Evolutionary conservation across 352 stramenopile genomes (phyloP), one percentile per base, ranked within the genome.

Genomic region (Globisporangium mamillatum): DNA sequence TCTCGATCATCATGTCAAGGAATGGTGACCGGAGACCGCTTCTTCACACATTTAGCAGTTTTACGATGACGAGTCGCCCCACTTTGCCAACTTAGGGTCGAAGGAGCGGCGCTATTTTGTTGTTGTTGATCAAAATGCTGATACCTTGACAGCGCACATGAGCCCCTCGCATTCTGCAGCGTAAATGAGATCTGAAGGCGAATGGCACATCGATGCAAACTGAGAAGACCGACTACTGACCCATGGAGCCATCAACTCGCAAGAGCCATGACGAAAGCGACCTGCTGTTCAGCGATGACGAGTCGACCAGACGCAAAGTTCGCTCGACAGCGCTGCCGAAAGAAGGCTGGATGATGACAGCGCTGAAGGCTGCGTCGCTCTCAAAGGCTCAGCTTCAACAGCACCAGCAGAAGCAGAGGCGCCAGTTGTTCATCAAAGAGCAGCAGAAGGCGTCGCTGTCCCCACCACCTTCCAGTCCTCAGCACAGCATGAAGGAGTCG

Each of bases 401-500:
- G 18, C 25, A 61, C 18, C 32, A 50, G 7, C 56, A 29, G n/a
- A 24, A 64, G 16, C 34, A 64, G 34, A 36, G 27, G 25, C 58
- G 9, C 9, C 7, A 64, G 10, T 29, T 64, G 16, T 6, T 52
- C 34, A 56, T 12, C 46, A 29, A 46, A 59, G 3, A 41, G 34
- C 52, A 63, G 38, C 36, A 57, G 22, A 41, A 48, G 32, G 7
- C 32, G 7, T 38, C 32, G 32, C 32, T 38, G 25, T 32, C 29
- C 4, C 29, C 22, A 1, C 29, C 32, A 25, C 16, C 36, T 2
- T 46, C 63, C 9, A 20, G n/a, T 24, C 29, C 22, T 16, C 46
- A 48, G 48, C 58, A 20, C 44, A 56, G 10, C 27, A 62, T 70
- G 65, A 66, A 70, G 34, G 56, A 53, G 36, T 64, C 58, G 24